A percentile compares a stretch with the other conserved stretches of the same genome.
phyloP scores from a whole-genome alignment of 2,329 filamentous ascomycete genomes.

The Talaromyces pinophilus region DNA sequence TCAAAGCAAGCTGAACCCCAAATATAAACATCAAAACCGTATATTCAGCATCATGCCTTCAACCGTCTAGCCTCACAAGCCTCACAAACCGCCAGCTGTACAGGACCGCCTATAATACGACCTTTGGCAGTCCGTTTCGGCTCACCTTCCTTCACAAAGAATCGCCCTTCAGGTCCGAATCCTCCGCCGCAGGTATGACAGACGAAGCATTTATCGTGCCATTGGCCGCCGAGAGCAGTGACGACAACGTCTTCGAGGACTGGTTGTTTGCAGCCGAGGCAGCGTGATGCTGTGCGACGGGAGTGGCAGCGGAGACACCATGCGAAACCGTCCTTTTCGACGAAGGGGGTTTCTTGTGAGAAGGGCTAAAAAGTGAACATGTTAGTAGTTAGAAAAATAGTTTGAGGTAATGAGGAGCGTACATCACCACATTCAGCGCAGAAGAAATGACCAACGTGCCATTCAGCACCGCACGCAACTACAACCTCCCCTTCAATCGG shows the following conservation, averaged over 20 bases:
- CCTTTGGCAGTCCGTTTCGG: conserved; percentile 48
- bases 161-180: conserved; percentile 61
- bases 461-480: conserved; percentile 89
- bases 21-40: neutral
- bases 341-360: conserved; percentile 70
- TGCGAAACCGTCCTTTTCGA: conserved; percentile 96
- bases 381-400: neutral
- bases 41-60: conserved; percentile 51
- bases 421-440: conserved; percentile 94
- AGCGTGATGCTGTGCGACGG: conserved; percentile 85
- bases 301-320: conserved; percentile 96
- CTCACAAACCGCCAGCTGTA: conserved; percentile 64
- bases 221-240: conserved; percentile 83
- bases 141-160: conserved; percentile 61
- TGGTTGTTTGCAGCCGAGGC: conserved; percentile 76
- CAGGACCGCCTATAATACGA: conserved; percentile 48
- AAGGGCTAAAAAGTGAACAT: conserved; percentile 51
- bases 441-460: conserved; percentile 98
- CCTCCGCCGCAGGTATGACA: conserved; percentile 67
- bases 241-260: conserved; percentile 91
- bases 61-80: conserved; percentile 62
- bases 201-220: conserved; percentile 90
- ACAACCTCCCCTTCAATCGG: conserved; percentile 95
- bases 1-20: neutral
- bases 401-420: conserved; percentile 26